These are phyloP conservation scores for Gardenia jasminoides DNA, from an alignment of 257 asterid species.

Conservation along the genomic window DNA sequence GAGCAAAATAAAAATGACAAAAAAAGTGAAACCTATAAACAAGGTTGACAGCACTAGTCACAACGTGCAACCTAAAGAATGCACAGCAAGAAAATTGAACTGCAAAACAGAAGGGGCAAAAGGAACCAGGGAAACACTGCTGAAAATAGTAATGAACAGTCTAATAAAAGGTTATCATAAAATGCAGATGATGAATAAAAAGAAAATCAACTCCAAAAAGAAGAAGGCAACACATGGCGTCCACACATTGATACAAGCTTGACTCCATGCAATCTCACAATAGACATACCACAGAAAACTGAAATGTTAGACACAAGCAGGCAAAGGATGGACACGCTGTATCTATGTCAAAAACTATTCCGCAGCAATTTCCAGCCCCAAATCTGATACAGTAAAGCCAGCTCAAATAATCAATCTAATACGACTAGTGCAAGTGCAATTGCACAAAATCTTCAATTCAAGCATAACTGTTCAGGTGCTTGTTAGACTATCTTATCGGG, in stretches of 20 bases:
- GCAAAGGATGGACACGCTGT: background rate
- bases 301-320: too few species aligned
- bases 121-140: background rate
- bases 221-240: background rate
- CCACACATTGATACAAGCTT: background rate
- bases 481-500: too few species aligned
- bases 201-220: background rate
- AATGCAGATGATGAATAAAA: background rate
- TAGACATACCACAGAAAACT: background rate
- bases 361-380: background rate
- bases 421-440: background rate
- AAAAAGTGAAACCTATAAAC: background rate
- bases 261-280: background rate
- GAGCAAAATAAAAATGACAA: background rate
- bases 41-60: background rate
- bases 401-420: background rate
- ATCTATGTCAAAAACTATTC: background rate
- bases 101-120: background rate
- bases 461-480: too few species aligned
- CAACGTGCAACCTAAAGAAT: background rate
- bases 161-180: background rate
- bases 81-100: background rate
- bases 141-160: background rate
- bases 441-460: background rate
- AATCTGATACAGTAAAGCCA: background rate